phyloP scores from a whole-genome alignment of 2,329 filamentous ascomycete species.

The Calonectria henricotiae region DNA sequence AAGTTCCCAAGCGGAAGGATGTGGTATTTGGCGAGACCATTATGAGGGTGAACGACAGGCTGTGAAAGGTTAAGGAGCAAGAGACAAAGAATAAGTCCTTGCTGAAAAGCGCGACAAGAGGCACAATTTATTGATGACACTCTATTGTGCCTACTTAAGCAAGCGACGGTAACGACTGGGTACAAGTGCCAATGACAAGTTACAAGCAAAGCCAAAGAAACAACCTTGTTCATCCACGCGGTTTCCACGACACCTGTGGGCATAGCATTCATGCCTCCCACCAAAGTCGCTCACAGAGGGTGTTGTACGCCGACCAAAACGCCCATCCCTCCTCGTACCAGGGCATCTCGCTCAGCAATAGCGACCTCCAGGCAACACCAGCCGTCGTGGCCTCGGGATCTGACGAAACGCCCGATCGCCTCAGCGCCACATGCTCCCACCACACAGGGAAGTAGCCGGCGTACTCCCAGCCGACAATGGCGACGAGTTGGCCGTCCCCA shows the following conservation, averaged over 20 bases:
- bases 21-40: neutral
- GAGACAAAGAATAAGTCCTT: neutral
- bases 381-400: neutral
- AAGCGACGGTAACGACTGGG: no score
- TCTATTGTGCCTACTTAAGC: neutral
- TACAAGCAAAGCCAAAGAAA: neutral
- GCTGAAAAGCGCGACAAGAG: neutral
- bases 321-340: neutral
- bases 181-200: neutral
- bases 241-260: neutral
- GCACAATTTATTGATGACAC: slow-evolving; percentile 2
- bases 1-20: neutral
- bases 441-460: slow-evolving; percentile 1
- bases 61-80: neutral
- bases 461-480: slow-evolving; percentile 7
- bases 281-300: neutral
- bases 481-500: neutral
- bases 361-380: neutral
- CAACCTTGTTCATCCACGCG: neutral
- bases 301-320: neutral
- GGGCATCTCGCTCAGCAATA: neutral
- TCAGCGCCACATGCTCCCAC: slow-evolving; percentile 3
- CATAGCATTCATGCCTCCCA: neutral
- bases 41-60: neutral
- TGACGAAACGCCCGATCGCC: neutral